Evolutionary conservation across 768 basidiomycete species (phyloP).

Genomic region (Termitomyces eurrhizus): DNA sequence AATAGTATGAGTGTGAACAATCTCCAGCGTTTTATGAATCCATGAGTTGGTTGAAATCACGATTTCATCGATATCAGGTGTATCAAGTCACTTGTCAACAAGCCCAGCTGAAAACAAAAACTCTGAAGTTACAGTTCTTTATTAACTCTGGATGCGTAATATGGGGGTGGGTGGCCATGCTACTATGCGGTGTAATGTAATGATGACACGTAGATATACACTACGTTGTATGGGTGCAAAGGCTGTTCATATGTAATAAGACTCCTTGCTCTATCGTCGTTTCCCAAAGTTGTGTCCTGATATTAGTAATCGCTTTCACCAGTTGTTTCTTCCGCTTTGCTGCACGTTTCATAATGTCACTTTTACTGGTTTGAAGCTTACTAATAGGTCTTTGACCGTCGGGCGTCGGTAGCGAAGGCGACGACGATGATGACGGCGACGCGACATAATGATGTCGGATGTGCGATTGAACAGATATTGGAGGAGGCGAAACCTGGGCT

Average conservation of each 20-base stretch:
- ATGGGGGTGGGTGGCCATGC: no score
- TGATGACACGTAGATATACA: neutral
- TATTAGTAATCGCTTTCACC: conserved; percentile 49
- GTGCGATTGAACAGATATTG: neutral
- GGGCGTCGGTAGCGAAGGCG: neutral
- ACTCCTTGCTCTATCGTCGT: conserved; percentile 67
- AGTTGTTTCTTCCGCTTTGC: conserved; percentile 50
- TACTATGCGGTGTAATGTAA: conserved; percentile 6
- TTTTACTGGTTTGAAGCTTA: conserved; percentile 28
- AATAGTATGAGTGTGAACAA: no score
- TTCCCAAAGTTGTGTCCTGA: conserved; percentile 72
- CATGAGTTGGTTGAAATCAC: no score
- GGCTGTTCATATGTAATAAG: conserved; percentile 43
- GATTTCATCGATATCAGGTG: no score
- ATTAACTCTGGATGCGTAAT: no score
- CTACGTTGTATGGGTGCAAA: conserved; percentile 15
- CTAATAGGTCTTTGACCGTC: neutral
- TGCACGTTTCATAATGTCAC: conserved; percentile 49
- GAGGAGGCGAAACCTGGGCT: neutral
- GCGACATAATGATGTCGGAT: neutral
- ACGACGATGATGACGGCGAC: neutral
- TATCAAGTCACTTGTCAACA: no score
- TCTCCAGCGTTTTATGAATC: no score
- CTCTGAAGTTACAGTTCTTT: neutral
- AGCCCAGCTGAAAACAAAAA: no score